Percentiles rank a stretch among this genome's conserved stretches.
These are phyloP conservation scores for Babesia divergens DNA, from an alignment of 169 alveolate genomes.

Conservation along the genomic window DNA sequence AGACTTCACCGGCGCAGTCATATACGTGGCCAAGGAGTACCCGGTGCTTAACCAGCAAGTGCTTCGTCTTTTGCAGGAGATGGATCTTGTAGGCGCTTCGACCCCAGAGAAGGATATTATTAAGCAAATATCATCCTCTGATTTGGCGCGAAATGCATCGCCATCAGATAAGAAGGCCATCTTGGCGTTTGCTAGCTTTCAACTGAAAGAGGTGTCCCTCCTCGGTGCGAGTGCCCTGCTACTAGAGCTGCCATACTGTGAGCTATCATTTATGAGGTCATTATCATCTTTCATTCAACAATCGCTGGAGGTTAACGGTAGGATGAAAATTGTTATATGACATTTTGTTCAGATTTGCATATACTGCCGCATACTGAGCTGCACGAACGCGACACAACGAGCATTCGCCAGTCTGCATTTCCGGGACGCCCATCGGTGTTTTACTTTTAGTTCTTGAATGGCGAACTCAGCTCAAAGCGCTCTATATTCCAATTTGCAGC, in stretches of 20 bases:
- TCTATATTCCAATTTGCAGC: conserved; percentile 58
- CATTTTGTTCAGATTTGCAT: conserved; percentile 52
- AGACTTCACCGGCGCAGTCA: conserved; percentile 49
- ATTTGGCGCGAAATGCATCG: conserved; percentile 55
- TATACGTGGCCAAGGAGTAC: conserved; percentile 59
- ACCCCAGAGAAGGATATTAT: conserved; percentile 42
- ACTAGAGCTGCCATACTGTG: conserved; percentile 62
- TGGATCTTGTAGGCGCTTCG: conserved; percentile 15
- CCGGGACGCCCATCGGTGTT: conserved; percentile 77
- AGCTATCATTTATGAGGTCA: conserved; percentile 52
- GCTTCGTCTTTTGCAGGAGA: conserved; percentile 6
- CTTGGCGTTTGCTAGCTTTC: conserved; percentile 84
- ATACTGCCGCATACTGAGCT: conserved; percentile 62
- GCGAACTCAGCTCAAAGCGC: conserved; percentile 37
- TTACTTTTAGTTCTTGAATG: conserved; percentile 54
- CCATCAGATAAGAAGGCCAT: conserved; percentile 77
- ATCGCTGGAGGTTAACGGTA: conserved; percentile 62
- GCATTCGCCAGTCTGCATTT: conserved; percentile 59
- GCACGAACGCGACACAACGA: conserved; percentile 57
- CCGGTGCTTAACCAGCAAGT: conserved; percentile 41
- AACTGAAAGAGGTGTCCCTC: conserved; percentile 71
- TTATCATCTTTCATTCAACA: conserved; percentile 46
- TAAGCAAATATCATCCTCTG: conserved; percentile 61
- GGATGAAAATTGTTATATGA: conserved; percentile 4
- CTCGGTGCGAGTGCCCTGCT: conserved; percentile 41